Conservation (phyloP, 2,329 filamentous ascomycete species). For the Lojkania enalia region DNA sequence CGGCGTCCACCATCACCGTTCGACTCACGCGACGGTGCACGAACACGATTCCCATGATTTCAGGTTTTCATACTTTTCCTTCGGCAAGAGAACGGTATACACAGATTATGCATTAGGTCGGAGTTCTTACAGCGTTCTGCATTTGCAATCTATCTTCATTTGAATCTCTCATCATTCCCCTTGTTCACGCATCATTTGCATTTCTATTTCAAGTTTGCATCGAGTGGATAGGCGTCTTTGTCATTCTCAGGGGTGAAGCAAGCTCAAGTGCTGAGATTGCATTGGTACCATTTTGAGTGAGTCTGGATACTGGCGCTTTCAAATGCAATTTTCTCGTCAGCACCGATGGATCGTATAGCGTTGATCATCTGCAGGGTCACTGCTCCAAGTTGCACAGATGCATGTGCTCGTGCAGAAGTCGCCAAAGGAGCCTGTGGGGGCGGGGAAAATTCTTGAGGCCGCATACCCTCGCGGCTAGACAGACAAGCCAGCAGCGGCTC, state of each 20-base stretch:
- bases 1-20: neutral
- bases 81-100: constrained; percentile 6
- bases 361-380: constrained; percentile 15
- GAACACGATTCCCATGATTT: constrained; percentile 6
- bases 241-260: constrained; percentile 9
- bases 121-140: constrained; percentile 19
- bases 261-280: constrained; percentile 21
- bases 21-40: neutral
- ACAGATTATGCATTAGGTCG: constrained; percentile 15
- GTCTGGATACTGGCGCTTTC: constrained; percentile 1
- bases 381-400: neutral
- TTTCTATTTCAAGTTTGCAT: constrained; percentile 1
- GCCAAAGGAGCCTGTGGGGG: constrained; percentile 5
- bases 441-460: constrained; percentile 4
- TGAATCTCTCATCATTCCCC: constrained; percentile 2
- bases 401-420: constrained; percentile 4
- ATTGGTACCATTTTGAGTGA: constrained; percentile 1
- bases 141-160: constrained; percentile 15
- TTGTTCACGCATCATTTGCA: neutral
- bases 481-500: constrained; percentile 2
- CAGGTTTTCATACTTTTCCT: constrained; percentile 5
- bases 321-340: constrained; percentile 9
- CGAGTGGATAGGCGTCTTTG: constrained; percentile 3
- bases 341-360: constrained; percentile 9
- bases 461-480: neutral